phyloP scores from a whole-genome alignment of 345 rosid species.

The Psidium guajava region DNA sequence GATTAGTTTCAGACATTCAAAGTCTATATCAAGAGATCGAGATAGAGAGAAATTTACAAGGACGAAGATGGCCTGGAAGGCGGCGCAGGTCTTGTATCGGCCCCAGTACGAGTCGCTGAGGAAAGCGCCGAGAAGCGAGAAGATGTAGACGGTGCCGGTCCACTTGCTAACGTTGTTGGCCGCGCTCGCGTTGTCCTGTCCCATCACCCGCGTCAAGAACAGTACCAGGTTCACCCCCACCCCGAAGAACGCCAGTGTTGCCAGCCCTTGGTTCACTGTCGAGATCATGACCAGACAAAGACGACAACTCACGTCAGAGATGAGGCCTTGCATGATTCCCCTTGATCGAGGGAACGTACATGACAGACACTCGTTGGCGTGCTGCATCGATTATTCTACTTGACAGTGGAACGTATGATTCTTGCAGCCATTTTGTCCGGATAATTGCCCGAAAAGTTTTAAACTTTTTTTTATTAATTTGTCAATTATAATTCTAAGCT shows the following conservation, averaged over 20 bases:
- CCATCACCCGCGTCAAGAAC: constrained; percentile 79
- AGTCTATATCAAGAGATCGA: neutral
- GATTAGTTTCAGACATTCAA: neutral
- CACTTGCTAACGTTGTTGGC: constrained; percentile 97
- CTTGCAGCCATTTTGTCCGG: too few relatives aligned
- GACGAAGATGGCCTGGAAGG: constrained; percentile 84
- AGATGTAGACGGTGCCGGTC: constrained; percentile 95
- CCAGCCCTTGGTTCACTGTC: constrained; percentile 82
- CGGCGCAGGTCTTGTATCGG: constrained; percentile 83
- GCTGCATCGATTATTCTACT: too few relatives aligned
- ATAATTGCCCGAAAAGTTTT: too few relatives aligned
- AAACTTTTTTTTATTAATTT: too few relatives aligned
- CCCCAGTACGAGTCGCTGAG: constrained; percentile 99
- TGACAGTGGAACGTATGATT: too few relatives aligned
- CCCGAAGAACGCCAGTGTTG: constrained; percentile 90
- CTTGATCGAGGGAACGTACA: neutral
- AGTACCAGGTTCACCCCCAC: constrained; percentile 89
- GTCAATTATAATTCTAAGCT: too few relatives aligned
- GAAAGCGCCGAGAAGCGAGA: constrained; percentile 93
- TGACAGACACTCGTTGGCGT: neutral
- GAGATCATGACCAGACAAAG: too few relatives aligned
- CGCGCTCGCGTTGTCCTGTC: constrained; percentile 83
- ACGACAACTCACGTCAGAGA: neutral
- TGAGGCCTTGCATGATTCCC: neutral
- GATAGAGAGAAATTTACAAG: constrained; percentile 27